Conservation (phyloP, 306 rosid species). For the Leucaena leucocephala region DNA sequence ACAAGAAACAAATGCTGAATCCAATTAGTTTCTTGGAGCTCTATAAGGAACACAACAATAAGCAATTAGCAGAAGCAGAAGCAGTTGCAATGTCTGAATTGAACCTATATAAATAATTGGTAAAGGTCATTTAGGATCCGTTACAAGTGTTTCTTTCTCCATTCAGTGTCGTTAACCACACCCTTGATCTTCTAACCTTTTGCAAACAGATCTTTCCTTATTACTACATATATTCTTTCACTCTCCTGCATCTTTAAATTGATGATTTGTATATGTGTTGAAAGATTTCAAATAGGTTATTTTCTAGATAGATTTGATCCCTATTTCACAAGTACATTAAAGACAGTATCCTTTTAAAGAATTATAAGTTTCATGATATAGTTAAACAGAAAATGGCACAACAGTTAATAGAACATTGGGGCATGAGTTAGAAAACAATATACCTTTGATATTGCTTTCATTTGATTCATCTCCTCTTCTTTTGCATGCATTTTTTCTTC, state of each 20-base stretch:
- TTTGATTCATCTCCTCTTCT: constrained; percentile 61
- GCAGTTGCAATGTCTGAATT: neutral
- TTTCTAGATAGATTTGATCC: neutral
- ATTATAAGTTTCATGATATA: neutral
- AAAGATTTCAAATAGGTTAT: neutral
- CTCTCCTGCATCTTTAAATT: neutral
- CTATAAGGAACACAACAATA: neutral
- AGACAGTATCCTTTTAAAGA: neutral
- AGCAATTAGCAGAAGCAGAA: neutral
- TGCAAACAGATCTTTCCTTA: neutral
- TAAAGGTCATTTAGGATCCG: neutral
- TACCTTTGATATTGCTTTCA: constrained; percentile 63
- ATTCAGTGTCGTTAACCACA: neutral
- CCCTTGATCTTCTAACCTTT: neutral
- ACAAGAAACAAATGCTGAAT: constrained; percentile 31
- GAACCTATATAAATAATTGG: neutral
- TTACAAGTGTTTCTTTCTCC: constrained; percentile 7
- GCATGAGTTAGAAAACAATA: constrained; percentile 7
- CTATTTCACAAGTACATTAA: neutral
- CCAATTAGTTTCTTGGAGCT: constrained; percentile 33
- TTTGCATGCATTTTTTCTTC: constrained; percentile 64
- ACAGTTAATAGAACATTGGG: neutral
- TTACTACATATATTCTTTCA: too few relatives aligned
- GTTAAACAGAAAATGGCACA: neutral
- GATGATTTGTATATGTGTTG: neutral